Conservation (phyloP, 2,329 filamentous ascomycete genomes). For the Botryosphaeria dothidea region DNA sequence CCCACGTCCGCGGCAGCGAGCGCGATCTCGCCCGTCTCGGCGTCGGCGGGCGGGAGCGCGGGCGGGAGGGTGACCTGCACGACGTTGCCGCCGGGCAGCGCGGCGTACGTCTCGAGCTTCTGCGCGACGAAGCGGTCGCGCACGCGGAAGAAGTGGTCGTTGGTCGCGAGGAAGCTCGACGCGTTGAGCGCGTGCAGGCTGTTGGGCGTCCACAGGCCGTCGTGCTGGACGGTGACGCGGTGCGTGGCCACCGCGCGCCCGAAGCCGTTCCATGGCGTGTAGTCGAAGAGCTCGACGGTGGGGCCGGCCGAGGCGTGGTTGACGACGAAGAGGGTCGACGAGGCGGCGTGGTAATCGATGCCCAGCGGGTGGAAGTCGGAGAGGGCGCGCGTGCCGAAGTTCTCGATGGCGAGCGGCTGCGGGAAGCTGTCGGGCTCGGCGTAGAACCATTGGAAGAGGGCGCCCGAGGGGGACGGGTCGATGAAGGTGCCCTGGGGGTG, state of each 20-base stretch:
- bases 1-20: neutral
- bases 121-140: conserved; percentile 29
- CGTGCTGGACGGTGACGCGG: conserved; percentile 33
- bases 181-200: conserved; percentile 36
- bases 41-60: neutral
- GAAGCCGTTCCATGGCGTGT: conserved; percentile 18
- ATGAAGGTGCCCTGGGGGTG: conserved; percentile 32
- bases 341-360: conserved; percentile 37
- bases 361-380: conserved; percentile 46
- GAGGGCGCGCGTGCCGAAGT: conserved; percentile 25
- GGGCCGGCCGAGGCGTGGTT: conserved; percentile 41
- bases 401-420: conserved; percentile 28
- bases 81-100: conserved; percentile 38
- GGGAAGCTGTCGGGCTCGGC: conserved; percentile 27
- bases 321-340: conserved; percentile 40
- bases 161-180: conserved; percentile 39
- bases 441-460: conserved; percentile 44
- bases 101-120: conserved; percentile 42
- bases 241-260: conserved; percentile 28
- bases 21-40: neutral
- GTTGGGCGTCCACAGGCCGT: conserved; percentile 40
- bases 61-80: conserved; percentile 34
- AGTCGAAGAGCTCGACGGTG: conserved; percentile 37
- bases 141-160: conserved; percentile 43
- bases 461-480: conserved; percentile 27